A percentile compares a stretch with the other conserved stretches of the same genome.
phyloP scores from a whole-genome alignment of 495 filamentous ascomycete species.

The Trypethelium eluteriae region DNA sequence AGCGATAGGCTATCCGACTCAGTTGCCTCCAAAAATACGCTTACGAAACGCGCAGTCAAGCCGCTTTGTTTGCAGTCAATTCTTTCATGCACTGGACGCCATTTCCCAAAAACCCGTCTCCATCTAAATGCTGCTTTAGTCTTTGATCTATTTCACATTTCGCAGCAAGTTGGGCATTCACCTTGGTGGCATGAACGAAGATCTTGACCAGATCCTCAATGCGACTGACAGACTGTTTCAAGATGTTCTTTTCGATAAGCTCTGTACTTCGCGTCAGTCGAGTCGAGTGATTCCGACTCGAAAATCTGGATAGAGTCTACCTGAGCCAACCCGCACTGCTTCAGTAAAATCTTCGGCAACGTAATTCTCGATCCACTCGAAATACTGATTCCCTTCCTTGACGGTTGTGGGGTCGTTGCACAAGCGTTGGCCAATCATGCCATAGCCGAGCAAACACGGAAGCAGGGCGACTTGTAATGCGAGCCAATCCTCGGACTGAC shows the following conservation, averaged over 20 bases:
- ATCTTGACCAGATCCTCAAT: slow-evolving; percentile 76
- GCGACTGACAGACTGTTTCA: slow-evolving; percentile 59
- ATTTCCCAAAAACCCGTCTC: slow-evolving; percentile 88
- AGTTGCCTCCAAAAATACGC: background rate
- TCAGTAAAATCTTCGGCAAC: slow-evolving; percentile 66
- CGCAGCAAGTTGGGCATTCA: slow-evolving; percentile 30
- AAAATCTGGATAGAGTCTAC: slow-evolving; percentile 38
- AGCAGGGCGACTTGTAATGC: slow-evolving; percentile 74
- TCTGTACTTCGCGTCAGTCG: slow-evolving; percentile 41
- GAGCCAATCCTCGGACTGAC: slow-evolving; percentile 76
- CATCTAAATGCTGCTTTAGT: slow-evolving; percentile 45
- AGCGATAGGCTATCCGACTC: background rate
- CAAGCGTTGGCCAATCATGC: slow-evolving; percentile 62
- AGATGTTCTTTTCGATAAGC: slow-evolving; percentile 62
- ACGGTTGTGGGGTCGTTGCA: slow-evolving; percentile 44
- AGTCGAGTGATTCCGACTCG: slow-evolving; percentile 12
- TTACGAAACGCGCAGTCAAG: background rate
- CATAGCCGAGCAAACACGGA: slow-evolving; percentile 82
- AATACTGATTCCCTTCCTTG: slow-evolving; percentile 66
- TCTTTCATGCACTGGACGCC: slow-evolving; percentile 37
- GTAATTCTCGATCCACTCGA: slow-evolving; percentile 85
- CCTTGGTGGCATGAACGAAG: slow-evolving; percentile 77
- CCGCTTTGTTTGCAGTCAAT: background rate
- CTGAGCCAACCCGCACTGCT: slow-evolving; percentile 58
- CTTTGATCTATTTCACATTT: background rate